Evolutionary conservation across 768 basidiomycete genomes (phyloP), one percentile per base, ranked within the genome.

Genomic region (Termitomyces sp.): DNA sequence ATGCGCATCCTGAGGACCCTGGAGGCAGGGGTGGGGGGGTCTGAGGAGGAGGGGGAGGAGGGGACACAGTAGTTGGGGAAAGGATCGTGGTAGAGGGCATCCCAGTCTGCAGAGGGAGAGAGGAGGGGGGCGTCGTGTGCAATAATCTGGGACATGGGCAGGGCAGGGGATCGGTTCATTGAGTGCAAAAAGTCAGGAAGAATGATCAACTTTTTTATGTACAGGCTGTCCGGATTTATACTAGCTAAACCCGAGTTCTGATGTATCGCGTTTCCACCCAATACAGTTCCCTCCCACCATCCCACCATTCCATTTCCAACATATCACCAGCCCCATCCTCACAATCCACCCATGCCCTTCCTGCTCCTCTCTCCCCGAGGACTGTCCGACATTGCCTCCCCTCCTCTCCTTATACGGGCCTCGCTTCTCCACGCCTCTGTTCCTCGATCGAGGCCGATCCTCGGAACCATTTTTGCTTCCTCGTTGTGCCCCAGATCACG

Each of bases 61-160:
- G 80, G 76, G 18, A 79, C 65, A 54, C 76, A 74, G 67, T 81
- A 81, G 72, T 81, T 81, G 65, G 75, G 66, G 75, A 78, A 77
- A 63, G 76, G 64, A 69, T 81, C 76, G 62, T 66, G 59, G 39
- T 58, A 62, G 15, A 76, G 72, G 45, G 80, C 73, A 67, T 85
- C 81, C 82, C 83, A 86, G 60, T 83, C 81, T 27, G 57, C 68
- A 50, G 77, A 67, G 27, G 84, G 83, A 45, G 84, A 83, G 65
- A 83, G 77, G 47, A 88, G 77, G 60, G 81, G 77, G 41, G 81
- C 78, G 74, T 89, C 86, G 63, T 69, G 67, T 54, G 81, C 74
- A 67, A 84, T 81, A 67, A 87, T 76, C 63, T 83, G 79, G 64
- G 84, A 82, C 79, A 85, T 82, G 66, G 78, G 68, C 52, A 78